Evolutionary conservation across 2,329 filamentous ascomycete species (phyloP).

Genomic region (Aspergillus alliaceus): DNA sequence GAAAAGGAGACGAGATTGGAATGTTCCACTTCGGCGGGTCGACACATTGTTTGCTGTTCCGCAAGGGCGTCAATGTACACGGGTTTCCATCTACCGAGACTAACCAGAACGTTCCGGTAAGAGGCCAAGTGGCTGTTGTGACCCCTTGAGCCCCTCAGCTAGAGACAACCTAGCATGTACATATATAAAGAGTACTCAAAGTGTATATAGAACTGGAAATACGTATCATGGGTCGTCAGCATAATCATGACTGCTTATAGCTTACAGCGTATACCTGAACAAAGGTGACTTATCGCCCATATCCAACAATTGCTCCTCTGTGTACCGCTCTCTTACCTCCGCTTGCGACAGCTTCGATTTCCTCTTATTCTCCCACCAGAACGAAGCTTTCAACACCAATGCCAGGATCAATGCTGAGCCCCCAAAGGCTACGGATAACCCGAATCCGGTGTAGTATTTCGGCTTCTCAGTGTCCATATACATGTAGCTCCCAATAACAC

Average conservation of each 20-base stretch:
- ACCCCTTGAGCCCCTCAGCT: not conserved
- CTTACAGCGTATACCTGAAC: constrained; percentile 37
- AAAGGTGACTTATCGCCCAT: constrained; percentile 45
- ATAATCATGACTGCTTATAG: not conserved
- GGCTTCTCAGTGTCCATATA: constrained; percentile 22
- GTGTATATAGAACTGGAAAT: not conserved
- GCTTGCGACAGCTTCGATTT: constrained; percentile 27
- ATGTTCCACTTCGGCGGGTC: constrained; percentile 83
- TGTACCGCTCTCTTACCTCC: constrained; percentile 35
- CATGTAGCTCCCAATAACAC: constrained; percentile 27
- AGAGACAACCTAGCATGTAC: not conserved
- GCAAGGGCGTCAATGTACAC: constrained; percentile 28
- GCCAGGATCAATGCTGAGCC: constrained; percentile 32
- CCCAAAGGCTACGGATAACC: constrained; percentile 19
- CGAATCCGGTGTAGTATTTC: constrained; percentile 23
- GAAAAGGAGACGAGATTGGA: constrained; percentile 70
- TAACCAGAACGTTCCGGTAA: constrained; percentile 28
- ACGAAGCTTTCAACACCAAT: constrained; percentile 20
- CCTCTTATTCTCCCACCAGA: constrained; percentile 18
- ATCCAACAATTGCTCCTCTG: constrained; percentile 40
- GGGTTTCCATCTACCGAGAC: constrained; percentile 27
- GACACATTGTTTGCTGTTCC: constrained; percentile 67
- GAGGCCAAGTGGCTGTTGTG: constrained; percentile 23
- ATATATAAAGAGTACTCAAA: not conserved
- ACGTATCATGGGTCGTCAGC: not conserved